Base-by-base conservation (phyloP, 2,329 filamentous ascomycete genomes). In the Stemphylium lycopersici region DNA sequence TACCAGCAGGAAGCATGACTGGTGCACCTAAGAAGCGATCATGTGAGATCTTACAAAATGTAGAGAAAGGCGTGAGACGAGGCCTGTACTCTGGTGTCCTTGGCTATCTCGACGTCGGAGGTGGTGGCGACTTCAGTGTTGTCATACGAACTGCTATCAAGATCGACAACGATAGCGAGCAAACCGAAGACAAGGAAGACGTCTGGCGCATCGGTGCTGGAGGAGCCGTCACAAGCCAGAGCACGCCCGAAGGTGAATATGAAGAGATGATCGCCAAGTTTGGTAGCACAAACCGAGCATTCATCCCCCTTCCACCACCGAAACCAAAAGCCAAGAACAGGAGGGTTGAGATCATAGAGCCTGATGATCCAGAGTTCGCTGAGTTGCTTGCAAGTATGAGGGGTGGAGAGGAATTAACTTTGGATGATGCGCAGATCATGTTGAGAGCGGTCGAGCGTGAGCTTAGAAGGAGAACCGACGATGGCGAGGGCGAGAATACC, bases 1-100 rank as follows among this genome's bases (percentile, higher is more conserved):
- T 98, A 0, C 93, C 95, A 0, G 92, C 95, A 0, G 93, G 95
- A 0, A 93, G 90, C 67, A 98, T 98, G 95, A 98, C 93, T 2
- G 95, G 95, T 6, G 93, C 93, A 0, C 95, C 93, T 0, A 98
- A 98, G 80, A 93, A 93, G 76, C 84, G 93, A 42, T 93, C 90
- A 60, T 97, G 93, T 73, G 88, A 96, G 78, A 83, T 97, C 41
- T 79, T 98, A 16, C 81, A 83, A 55, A 77, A 81, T 3, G 82
- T 96, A 37, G 93, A 96, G 75, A 77, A 76, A 15, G 72, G 79
- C 3, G 76, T 78, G 52, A 83, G 87, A 63, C 81, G 93, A 46
- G 87, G 91, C 29, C 76, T 97, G 45, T 97, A 97, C 76, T 91
- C 91, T 6, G 92, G 95, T 16, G 90, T 96, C 1, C 83, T 97